Conservation (phyloP, 2,329 filamentous ascomycete genomes). For the Talaromyces albobiverticillius region DNA sequence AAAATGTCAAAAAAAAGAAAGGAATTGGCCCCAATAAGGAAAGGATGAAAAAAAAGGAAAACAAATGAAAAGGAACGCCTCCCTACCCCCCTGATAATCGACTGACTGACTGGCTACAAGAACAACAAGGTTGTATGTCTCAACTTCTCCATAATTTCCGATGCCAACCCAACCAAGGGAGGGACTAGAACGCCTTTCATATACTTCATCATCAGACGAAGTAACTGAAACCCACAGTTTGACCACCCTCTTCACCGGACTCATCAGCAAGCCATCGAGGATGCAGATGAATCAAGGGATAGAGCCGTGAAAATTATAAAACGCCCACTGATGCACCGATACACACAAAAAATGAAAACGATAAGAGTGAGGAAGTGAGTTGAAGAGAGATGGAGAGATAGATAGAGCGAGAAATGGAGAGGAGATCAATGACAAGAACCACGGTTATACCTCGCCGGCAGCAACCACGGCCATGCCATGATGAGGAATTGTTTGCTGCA, state of each 20-base stretch:
- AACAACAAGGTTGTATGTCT: not conserved
- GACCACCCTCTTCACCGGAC: not conserved
- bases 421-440: not conserved
- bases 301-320: constrained; percentile 4
- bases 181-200: not conserved
- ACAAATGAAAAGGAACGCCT: constrained; percentile 6
- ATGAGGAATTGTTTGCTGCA: constrained; percentile 37
- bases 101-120: constrained; percentile 1
- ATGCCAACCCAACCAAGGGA: not conserved
- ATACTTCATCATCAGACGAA: not conserved
- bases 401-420: not conserved
- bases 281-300: constrained; percentile 6
- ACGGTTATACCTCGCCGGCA: constrained; percentile 6
- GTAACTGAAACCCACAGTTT: not conserved
- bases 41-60: not conserved
- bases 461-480: constrained; percentile 13
- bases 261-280: not conserved
- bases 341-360: not conserved
- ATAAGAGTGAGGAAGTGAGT: no score
- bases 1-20: not conserved
- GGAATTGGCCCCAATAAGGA: not conserved
- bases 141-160: not conserved
- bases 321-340: constrained; percentile 10
- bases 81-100: not conserved
- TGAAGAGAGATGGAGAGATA: not conserved